phyloP scores from a whole-genome alignment of 257 asterid species.

The Linaria vulgaris region DNA sequence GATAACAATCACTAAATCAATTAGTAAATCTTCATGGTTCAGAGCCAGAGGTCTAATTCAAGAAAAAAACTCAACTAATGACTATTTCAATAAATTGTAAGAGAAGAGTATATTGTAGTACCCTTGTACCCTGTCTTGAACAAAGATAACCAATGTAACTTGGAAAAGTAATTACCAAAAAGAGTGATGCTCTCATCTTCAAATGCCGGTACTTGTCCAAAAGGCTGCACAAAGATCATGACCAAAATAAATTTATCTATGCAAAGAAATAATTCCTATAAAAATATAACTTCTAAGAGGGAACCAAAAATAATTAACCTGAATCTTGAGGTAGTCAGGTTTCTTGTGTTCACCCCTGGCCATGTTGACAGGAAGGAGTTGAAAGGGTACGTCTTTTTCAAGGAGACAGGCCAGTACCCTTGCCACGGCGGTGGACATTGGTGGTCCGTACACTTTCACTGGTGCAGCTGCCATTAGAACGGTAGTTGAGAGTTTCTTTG shows the following conservation, averaged over 20 bases:
- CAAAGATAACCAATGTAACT: not conserved
- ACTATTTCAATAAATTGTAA: too few relatives aligned
- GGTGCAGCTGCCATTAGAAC: conserved; percentile 48
- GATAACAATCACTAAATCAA: too few relatives aligned
- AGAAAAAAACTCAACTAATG: too few relatives aligned
- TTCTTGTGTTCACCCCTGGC: conserved; percentile 75
- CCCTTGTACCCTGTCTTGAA: too few relatives aligned
- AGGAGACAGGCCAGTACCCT: conserved; percentile 70
- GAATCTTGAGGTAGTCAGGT: conserved; percentile 79
- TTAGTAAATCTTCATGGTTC: too few relatives aligned
- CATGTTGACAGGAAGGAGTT: conserved; percentile 66
- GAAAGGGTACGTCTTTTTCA: conserved; percentile 74
- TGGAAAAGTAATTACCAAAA: conserved; percentile 52
- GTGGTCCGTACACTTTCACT: conserved; percentile 82
- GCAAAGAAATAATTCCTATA: too few relatives aligned
- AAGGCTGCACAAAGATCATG: conserved; percentile 50
- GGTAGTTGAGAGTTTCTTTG: too few relatives aligned
- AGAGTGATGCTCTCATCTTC: conserved; percentile 68
- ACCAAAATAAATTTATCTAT: not conserved
- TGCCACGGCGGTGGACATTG: conserved; percentile 67
- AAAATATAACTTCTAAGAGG: too few relatives aligned
- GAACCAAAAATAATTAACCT: conserved; percentile 39
- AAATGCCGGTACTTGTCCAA: conserved; percentile 90
- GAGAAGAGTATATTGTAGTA: too few relatives aligned
- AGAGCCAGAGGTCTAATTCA: too few relatives aligned